Base-by-base conservation (phyloP, 257 asterid genomes). In the Leptodermis oblonga region DNA sequence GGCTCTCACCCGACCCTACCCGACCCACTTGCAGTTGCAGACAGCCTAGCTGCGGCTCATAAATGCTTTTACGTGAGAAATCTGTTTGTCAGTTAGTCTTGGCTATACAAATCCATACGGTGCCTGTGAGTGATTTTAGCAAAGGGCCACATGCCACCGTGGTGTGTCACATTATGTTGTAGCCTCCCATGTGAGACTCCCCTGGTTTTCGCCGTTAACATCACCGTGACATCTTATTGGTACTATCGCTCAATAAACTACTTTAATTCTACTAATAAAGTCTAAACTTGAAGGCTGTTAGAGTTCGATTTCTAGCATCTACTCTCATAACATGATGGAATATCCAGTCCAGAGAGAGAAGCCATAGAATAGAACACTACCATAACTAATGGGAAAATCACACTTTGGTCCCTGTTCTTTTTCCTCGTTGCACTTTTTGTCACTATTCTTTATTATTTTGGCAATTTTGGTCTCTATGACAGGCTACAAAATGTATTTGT, bases 101-200 rank as follows among this genome's bases (percentile, higher is more conserved):
- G 60, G 61, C 71, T 65, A 17, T 42, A 42, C n/a, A n/a, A 25
- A 30, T 52, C 14, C n/a, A 7, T 52, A 22, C 59, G 1, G 23
- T 52, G 59, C 28, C 20, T 52, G 64, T 58, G 64, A 37, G 37
- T 28, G 6, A 56, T 26, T 43, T 55, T n/a, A 20, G 60, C 33
- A 33, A 66, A 49, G 73, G 63, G 55, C 68, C 73, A 65, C 77
- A 67, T 67, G 73, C 63, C 23, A 20, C 63, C 46, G n/a, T 28
- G 41, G 17, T 13, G 30, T 52, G 71, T 64, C 70, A 48, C 76
- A 31, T 42, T n/a, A 30, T 54, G 54, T 42, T 10, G n/a, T 54
- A 73, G 30, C 22, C 49, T 65, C 71, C 76, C 76, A 73, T 54
- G 76, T 73, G 76, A 65, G 61, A 69, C 45, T 65, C 43, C 65